phyloP scores from a whole-genome alignment of 202 grass and related monocot species.

The Zizania palustris region DNA sequence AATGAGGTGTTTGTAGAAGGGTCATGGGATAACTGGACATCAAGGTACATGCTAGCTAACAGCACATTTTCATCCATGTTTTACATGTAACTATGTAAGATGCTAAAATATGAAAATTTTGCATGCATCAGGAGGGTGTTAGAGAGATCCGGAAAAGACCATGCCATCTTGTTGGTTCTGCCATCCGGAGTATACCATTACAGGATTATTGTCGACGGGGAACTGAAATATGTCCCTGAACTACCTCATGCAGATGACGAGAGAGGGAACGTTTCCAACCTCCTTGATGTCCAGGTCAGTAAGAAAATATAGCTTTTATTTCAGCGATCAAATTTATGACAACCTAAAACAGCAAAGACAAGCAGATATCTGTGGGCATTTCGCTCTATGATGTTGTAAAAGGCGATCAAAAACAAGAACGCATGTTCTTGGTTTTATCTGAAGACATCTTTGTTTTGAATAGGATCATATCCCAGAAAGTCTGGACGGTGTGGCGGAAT shows the following conservation, averaged over 20 bases:
- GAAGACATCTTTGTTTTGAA: slow-evolving; percentile 33
- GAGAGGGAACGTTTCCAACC: slow-evolving; percentile 62
- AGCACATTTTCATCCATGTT: neutral
- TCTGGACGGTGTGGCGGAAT: slow-evolving; percentile 75
- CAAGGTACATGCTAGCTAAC: slow-evolving; percentile 50
- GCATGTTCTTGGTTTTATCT: slow-evolving; percentile 23
- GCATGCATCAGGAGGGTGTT: slow-evolving; percentile 58
- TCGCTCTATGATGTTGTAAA: slow-evolving; percentile 25
- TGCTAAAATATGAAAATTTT: slow-evolving; percentile 21
- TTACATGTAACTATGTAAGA: neutral
- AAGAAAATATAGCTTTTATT: slow-evolving; percentile 34
- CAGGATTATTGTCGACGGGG: slow-evolving; percentile 77
- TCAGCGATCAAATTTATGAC: slow-evolving; percentile 27
- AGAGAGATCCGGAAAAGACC: slow-evolving; percentile 79
- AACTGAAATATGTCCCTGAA: slow-evolving; percentile 64
- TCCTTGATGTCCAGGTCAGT: slow-evolving; percentile 96
- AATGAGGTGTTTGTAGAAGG: slow-evolving; percentile 81
- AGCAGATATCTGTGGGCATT: slow-evolving; percentile 23
- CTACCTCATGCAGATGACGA: slow-evolving; percentile 72
- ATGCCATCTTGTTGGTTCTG: slow-evolving; percentile 70
- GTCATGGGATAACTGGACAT: slow-evolving; percentile 96
- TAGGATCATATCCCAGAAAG: slow-evolving; percentile 86
- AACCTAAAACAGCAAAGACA: slow-evolving; percentile 6
- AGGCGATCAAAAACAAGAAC: neutral
- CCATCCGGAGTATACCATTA: slow-evolving; percentile 90